Percentiles rank a stretch among this genome's conserved stretches.
Conservation (phyloP, 371 early-diverging fungal species). For the Fennellomyces sp. region DNA sequence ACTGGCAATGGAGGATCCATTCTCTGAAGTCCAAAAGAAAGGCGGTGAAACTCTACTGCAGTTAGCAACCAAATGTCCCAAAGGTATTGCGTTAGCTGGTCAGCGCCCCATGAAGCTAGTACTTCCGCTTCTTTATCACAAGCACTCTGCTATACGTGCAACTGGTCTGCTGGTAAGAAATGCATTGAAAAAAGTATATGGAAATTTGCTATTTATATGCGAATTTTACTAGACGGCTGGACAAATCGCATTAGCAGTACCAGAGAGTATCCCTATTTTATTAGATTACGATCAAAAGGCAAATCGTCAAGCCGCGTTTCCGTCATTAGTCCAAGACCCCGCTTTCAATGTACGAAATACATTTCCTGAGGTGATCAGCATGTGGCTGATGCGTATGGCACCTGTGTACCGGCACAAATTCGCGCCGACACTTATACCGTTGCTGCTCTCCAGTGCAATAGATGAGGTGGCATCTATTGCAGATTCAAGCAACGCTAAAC, state of each 20-base stretch:
- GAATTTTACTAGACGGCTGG: neutral
- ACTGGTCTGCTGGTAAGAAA: constrained; percentile 5
- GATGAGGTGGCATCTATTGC: constrained; percentile 1
- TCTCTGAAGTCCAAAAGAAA: neutral
- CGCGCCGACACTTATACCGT: neutral
- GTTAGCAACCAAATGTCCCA: neutral
- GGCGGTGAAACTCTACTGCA: neutral
- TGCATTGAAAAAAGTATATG: neutral
- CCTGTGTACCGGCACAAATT: neutral
- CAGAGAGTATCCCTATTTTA: constrained; percentile 4
- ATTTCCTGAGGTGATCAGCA: neutral
- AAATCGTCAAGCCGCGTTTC: constrained; percentile 1
- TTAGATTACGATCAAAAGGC: constrained; percentile 60
- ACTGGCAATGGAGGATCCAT: neutral
- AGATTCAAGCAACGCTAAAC: neutral
- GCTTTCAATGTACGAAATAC: neutral
- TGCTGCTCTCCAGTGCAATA: neutral
- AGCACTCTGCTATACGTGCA: constrained; percentile 1
- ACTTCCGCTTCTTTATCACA: neutral
- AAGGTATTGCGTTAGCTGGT: neutral
- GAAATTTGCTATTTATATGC: neutral
- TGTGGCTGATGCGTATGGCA: neutral
- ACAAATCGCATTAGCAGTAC: neutral
- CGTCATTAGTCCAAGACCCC: neutral
- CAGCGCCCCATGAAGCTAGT: neutral